Percentiles rank a stretch among this genome's conserved stretches.
phyloP scores from a whole-genome alignment of 2,329 filamentous ascomycete species.

The Nectriaceae sp. region DNA sequence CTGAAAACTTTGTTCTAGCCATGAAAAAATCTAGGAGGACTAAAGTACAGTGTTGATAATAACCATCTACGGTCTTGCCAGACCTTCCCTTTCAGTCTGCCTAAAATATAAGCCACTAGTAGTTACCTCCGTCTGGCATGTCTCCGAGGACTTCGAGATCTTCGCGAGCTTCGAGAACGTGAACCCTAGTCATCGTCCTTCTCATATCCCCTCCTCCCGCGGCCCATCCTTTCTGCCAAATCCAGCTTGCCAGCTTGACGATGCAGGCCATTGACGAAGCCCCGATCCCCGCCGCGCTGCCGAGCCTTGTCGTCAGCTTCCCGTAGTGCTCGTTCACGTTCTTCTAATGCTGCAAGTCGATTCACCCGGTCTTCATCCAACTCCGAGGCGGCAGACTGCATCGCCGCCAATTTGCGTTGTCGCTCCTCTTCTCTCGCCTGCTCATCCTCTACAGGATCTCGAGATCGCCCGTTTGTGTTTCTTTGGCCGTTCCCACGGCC shows the following conservation, averaged over 20 bases:
- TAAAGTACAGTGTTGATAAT: too few relatives aligned
- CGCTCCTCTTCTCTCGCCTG: slow-evolving; percentile 54
- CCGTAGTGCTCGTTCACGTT: slow-evolving; percentile 62
- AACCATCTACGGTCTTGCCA: not conserved
- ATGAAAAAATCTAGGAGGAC: too few relatives aligned
- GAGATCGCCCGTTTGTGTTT: slow-evolving; percentile 20
- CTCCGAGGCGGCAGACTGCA: slow-evolving; percentile 70
- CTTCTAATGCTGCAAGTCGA: slow-evolving; percentile 66
- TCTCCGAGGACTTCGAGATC: too few relatives aligned
- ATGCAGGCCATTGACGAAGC: slow-evolving; percentile 66
- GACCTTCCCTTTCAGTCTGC: not conserved
- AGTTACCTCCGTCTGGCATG: not conserved
- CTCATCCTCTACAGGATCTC: slow-evolving; percentile 19
- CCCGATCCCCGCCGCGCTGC: slow-evolving; percentile 62
- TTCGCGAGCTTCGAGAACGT: too few relatives aligned
- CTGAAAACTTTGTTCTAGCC: too few relatives aligned
- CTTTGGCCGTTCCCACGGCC: slow-evolving; percentile 24
- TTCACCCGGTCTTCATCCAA: slow-evolving; percentile 71
- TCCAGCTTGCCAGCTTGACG: slow-evolving; percentile 56
- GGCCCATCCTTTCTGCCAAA: slow-evolving; percentile 53
- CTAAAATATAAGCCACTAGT: too few relatives aligned
- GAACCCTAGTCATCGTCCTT: slow-evolving; percentile 44
- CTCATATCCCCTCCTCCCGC: slow-evolving; percentile 47
- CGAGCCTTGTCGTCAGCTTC: slow-evolving; percentile 69
- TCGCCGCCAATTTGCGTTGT: slow-evolving; percentile 69